These are phyloP conservation scores for Pyricularia sp. DNA, from an alignment of 2,329 filamentous ascomycete genomes.

Conservation along the genomic window DNA sequence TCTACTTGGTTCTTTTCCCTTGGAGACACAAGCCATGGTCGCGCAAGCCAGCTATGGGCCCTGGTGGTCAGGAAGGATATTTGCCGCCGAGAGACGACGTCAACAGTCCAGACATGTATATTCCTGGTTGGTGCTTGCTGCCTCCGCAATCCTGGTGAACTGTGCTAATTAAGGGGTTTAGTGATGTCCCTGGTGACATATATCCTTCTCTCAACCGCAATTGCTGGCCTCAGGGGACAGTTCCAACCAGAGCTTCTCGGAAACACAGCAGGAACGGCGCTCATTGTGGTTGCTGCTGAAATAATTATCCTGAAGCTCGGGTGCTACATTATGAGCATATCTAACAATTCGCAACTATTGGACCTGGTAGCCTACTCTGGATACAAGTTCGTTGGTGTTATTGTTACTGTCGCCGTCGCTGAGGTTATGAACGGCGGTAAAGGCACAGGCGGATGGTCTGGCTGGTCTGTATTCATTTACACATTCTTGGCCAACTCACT, in stretches of 20 bases:
- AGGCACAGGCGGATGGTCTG: conserved; percentile 79
- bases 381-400: conserved; percentile 98
- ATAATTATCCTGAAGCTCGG: conserved; percentile 86
- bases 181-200: conserved; percentile 98
- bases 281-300: conserved; percentile 77
- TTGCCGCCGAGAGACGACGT: conserved; percentile 89
- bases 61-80: conserved; percentile 65
- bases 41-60: conserved; percentile 69
- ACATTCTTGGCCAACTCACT: conserved; percentile 91
- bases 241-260: conserved; percentile 93
- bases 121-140: conserved; percentile 44
- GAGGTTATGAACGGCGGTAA: conserved; percentile 70
- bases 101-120: conserved; percentile 99
- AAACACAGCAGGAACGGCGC: conserved; percentile 75
- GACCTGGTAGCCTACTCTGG: conserved; percentile 94
- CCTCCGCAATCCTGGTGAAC: conserved; percentile 15
- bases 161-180: conserved; percentile 8
- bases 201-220: conserved; percentile 82
- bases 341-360: conserved; percentile 84
- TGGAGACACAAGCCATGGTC: conserved; percentile 98
- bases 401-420: conserved; percentile 72
- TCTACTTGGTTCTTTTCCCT: conserved; percentile 88
- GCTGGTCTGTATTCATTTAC: conserved; percentile 84
- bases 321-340: conserved; percentile 89
- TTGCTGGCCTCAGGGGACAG: conserved; percentile 80